Evolutionary conservation across 176 grass and related monocot species (phyloP), one percentile per base, ranked within the genome.

Genomic region (Oryza officinalis): DNA sequence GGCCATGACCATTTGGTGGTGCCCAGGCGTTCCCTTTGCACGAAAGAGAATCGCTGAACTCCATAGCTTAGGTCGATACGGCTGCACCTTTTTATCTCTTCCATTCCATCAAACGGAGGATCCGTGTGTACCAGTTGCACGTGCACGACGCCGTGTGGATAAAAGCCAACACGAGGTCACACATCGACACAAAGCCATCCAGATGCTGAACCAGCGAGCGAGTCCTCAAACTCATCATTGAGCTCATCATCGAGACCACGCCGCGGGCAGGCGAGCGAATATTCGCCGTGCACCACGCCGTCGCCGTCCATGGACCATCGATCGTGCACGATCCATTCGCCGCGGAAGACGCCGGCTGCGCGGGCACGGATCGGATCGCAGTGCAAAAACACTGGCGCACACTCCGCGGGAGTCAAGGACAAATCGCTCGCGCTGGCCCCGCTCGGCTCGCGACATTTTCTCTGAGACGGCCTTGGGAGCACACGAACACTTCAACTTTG

Each of bases 401-500:
- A 57, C 63, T 10, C 32, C 73, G 70, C 35, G 7, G 35, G 35
- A 37, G 35, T 37, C 47, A 28, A 28, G 17, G 65, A 74, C 68
- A 65, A 67, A 22, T 47, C 47, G 65, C 33, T 23, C 7, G 35
- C 31, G 49, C 40, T 69, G 14, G n/a, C 32, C 32, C 32, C 32
- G 32, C 32, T 2, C 13, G 47, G 14, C 15, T 3, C 8, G 45
- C 20, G 72, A 84, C 72, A 76, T 67, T 38, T 79, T 10, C 13
- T 1, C 12, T 17, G 47, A 50, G 22, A 46, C 40, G 49, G 49
- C 27, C 5, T n/a, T 11, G 72, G 88, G 78, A 86, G 59, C 40
- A 66, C 65, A 65, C 4, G 49, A 35, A n/a, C 67, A 49, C 60
- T 79, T 26, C 61, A 28, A 20, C 17, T 37, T 82, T 86, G 83